Conservation (phyloP, 2,329 filamentous ascomycete genomes). For the Xenoacremonium recifei region DNA sequence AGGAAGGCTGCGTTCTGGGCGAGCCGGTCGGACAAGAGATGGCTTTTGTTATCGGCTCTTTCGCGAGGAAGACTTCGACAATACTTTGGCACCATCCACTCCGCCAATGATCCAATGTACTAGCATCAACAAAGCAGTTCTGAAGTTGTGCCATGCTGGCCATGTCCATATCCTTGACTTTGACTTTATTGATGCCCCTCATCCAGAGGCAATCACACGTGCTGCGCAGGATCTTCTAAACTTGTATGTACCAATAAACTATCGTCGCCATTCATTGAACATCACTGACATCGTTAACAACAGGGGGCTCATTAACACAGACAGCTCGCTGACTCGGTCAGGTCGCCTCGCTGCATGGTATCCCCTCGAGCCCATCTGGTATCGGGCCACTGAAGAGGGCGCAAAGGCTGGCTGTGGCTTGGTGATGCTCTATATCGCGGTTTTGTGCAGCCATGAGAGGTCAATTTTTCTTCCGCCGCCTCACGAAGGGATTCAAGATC, state of each 20-base stretch:
- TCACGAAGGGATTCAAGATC: no score
- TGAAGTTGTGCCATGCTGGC: background rate
- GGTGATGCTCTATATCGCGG: conserved; percentile 9
- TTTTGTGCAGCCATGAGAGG: conserved; percentile 5
- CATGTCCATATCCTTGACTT: background rate
- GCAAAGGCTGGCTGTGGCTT: conserved; percentile 5
- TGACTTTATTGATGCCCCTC: conserved; percentile 11
- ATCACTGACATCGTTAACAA: conserved; percentile 1
- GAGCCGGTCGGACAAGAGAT: background rate
- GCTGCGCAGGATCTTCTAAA: conserved; percentile 12
- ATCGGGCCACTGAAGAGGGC: conserved; percentile 5
- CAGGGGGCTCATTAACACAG: conserved; percentile 6
- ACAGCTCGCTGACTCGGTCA: conserved; percentile 1
- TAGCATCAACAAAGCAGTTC: background rate
- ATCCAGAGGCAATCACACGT: conserved; percentile 11
- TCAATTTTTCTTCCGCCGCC: conserved; percentile 7
- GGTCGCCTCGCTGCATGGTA: conserved; percentile 3
- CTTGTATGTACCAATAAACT: conserved; percentile 3
- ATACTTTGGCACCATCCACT: background rate
- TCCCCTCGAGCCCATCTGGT: conserved; percentile 10
- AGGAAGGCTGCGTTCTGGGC: background rate
- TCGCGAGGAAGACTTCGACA: background rate
- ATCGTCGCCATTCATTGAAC: background rate
- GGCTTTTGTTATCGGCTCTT: background rate
- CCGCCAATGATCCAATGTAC: background rate